Evolutionary conservation across 139 green algal species (phyloP), one percentile per base, ranked within the genome.

Genomic region (Chlamydomonas sp.): DNA sequence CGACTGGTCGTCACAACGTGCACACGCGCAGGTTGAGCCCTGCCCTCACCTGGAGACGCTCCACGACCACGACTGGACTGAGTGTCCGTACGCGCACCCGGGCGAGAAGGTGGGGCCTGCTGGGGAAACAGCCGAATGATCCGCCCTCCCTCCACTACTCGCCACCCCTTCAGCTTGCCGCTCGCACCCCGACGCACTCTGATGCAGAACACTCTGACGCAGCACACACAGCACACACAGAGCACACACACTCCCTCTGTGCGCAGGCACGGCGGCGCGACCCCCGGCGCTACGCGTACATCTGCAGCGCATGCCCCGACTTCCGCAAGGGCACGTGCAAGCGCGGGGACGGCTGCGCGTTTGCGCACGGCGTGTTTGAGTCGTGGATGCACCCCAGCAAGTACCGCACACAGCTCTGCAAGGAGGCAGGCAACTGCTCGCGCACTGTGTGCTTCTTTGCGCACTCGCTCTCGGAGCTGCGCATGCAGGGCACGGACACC

Each of bases 311-410:
- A 2, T 99, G 94, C 73, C 88, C 91, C 0, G 92, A 98, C 38
- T 98, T 95, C 43, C 64, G 89, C 1, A 85, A 88, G 85, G 94
- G 93, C 2, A 78, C 57, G 13, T 99, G 94, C 76, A 70, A 77
- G 1, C 75, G 89, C 1, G 88, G 89, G 3, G 94, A 98, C 49
- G 81, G 82, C 0, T 99, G 94, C 77, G 85, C 89, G 0, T 97
- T 90, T 75, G 87, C 92, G 0, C 94, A 99, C 71, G 94, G 94
- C 62, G 90, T 99, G 1, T 99, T 98, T 64, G 94, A 99, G 81
- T 97, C 90, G 79, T 98, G 92, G 94, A 82, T 98, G 65, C 94
- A 99, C 72, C 94, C 94, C 16, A 82, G 78, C 2, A 83, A 93
- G 30, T 99, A 98, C 80, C 70, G 88, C 5, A 95, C 89, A 1